Conservation (phyloP, 106 monocot genomes). For the Allium sativum region DNA sequence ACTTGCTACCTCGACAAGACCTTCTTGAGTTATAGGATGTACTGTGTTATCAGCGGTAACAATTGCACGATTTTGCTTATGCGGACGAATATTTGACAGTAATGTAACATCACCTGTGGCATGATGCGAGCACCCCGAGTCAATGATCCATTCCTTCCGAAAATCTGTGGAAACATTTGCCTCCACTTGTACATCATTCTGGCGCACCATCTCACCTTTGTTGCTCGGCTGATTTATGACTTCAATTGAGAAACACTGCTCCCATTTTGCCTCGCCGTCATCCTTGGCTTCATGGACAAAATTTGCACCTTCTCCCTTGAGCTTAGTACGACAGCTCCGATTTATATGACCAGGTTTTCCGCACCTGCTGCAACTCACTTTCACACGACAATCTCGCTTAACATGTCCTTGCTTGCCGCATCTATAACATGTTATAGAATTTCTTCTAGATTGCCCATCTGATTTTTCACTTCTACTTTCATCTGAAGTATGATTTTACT, state of each 20-base stretch:
- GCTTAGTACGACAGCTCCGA: not conserved
- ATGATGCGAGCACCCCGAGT: too few species aligned
- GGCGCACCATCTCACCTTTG: not conserved
- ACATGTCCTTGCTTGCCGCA: not conserved
- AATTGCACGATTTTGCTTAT: too few species aligned
- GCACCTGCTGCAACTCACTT: not conserved
- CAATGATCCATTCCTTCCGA: too few species aligned
- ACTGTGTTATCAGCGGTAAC: too few species aligned
- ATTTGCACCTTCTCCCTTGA: not conserved
- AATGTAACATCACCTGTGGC: too few species aligned
- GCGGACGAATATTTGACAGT: too few species aligned
- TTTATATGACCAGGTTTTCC: not conserved
- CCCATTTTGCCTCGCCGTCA: too few species aligned
- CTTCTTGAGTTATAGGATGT: too few species aligned
- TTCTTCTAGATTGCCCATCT: too few species aligned
- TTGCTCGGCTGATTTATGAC: not conserved
- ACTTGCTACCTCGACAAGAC: too few species aligned
- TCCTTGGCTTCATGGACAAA: not conserved
- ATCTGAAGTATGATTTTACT: not conserved
- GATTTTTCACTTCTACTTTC: not conserved
- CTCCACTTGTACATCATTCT: too few species aligned
- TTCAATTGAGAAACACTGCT: not conserved
- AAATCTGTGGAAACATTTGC: not conserved
- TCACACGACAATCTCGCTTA: not conserved
- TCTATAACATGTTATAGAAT: not conserved